A percentile compares a stretch with the other conserved stretches of the same genome.
Conservation (phyloP, 371 early-diverging fungal genomes). For the Gilbertella persicaria region DNA sequence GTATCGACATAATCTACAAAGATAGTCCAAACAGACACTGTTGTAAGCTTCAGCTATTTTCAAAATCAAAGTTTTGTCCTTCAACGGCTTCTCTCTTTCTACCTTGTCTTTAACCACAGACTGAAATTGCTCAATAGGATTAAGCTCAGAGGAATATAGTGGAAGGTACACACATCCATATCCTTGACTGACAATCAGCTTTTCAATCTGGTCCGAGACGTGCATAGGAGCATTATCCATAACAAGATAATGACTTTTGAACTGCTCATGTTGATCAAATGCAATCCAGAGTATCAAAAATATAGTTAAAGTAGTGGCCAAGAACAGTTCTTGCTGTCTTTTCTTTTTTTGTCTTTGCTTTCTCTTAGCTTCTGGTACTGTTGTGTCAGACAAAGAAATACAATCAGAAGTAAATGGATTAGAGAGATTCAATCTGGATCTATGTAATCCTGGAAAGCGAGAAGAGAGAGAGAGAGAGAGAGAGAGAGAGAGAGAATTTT, state of each 20-base stretch:
- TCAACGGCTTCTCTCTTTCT: conserved; percentile 1
- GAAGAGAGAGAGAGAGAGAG: no score
- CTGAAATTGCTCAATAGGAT: conserved; percentile 13
- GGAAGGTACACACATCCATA: no score
- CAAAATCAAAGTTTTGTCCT: conserved; percentile 1
- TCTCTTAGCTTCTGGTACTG: background rate
- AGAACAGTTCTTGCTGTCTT: conserved; percentile 10
- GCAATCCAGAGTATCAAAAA: conserved; percentile 6
- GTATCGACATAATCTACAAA: conserved; percentile 5
- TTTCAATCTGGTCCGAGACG: no score
- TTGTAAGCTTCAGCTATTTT: conserved; percentile 8
- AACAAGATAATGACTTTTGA: no score
- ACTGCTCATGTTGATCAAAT: background rate
- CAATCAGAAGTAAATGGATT: background rate
- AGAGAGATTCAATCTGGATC: background rate
- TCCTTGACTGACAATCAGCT: no score
- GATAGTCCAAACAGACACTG: conserved; percentile 3
- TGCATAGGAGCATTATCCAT: no score
- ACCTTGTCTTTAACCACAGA: conserved; percentile 9
- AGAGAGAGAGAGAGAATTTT: no score
- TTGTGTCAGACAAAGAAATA: background rate
- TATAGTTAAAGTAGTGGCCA: conserved; percentile 9
- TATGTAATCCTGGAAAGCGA: no score
- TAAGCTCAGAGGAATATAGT: conserved; percentile 11
- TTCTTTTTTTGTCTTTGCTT: background rate